A percentile compares a stretch with the other conserved stretches of the same genome.
phyloP scores from a whole-genome alignment of 306 rosid genomes.

The Elaeagnus macrophylla region DNA sequence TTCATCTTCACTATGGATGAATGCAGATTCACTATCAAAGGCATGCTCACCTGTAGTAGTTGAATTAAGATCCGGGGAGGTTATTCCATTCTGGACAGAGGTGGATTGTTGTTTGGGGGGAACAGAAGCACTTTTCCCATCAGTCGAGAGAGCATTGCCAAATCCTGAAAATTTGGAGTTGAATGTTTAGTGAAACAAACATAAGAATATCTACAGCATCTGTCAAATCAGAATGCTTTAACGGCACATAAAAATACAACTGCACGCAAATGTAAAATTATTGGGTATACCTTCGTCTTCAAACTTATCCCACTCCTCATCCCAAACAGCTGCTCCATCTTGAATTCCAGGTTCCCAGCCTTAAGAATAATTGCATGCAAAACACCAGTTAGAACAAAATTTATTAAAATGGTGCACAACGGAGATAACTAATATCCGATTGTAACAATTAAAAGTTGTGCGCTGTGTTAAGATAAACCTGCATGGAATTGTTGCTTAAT shows the following conservation, averaged over 20 bases:
- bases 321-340: conserved; percentile 82
- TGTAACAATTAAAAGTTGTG: too few relatives aligned
- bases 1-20: conserved; percentile 59
- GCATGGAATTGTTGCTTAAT: too few relatives aligned
- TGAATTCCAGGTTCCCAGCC: conserved; percentile 95
- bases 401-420: neutral
- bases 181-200: neutral
- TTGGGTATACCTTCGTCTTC: conserved; percentile 77
- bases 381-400: too few relatives aligned
- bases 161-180: conserved; percentile 48
- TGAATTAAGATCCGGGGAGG: conserved; percentile 41
- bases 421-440: too few relatives aligned
- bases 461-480: too few relatives aligned
- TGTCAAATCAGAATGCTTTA: too few relatives aligned
- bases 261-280: too few relatives aligned
- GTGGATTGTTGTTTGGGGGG: conserved; percentile 38
- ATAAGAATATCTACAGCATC: too few relatives aligned
- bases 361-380: conserved; percentile 4
- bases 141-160: conserved; percentile 56
- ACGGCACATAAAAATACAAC: too few relatives aligned
- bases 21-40: conserved; percentile 52
- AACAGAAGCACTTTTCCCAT: conserved; percentile 18
- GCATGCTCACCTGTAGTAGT: conserved; percentile 35
- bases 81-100: conserved; percentile 34
- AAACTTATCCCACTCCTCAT: conserved; percentile 99